phyloP scores from a whole-genome alignment of 148 eudicot species.

The Chenopodium berlandieri region DNA sequence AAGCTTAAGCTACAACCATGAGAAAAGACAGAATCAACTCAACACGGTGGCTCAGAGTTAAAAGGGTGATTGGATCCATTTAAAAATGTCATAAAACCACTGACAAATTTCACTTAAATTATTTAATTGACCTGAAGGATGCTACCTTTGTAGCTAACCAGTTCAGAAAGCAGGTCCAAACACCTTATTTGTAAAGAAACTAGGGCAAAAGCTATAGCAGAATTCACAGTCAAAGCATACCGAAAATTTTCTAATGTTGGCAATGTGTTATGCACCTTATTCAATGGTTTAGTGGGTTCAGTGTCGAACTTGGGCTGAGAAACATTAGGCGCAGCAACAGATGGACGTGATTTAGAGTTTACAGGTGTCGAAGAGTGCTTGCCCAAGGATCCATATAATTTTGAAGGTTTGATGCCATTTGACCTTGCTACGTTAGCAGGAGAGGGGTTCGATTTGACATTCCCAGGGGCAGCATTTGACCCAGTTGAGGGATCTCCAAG shows the following conservation, averaged over 20 bases:
- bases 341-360: conserved; percentile 45
- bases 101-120: neutral
- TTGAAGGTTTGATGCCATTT: conserved; percentile 38
- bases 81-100: neutral
- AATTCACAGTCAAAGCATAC: neutral
- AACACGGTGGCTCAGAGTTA: too few relatives aligned
- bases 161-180: neutral
- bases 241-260: neutral
- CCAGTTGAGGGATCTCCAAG: conserved; percentile 30
- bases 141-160: neutral
- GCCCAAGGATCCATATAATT: conserved; percentile 28
- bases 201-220: neutral
- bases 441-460: conserved; percentile 17
- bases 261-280: conserved; percentile 24
- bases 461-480: conserved; percentile 19
- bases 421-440: conserved; percentile 23
- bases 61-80: too few relatives aligned
- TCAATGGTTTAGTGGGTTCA: conserved; percentile 38
- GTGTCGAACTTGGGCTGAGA: conserved; percentile 41
- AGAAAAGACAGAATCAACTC: too few relatives aligned
- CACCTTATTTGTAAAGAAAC: neutral
- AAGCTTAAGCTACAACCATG: too few relatives aligned
- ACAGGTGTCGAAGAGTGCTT: conserved; percentile 35
- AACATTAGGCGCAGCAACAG: conserved; percentile 35
- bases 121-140: neutral